These are phyloP conservation scores for Pseudogymnoascus sp. DNA, from an alignment of 2,329 filamentous ascomycete species.

Conservation along the genomic window DNA sequence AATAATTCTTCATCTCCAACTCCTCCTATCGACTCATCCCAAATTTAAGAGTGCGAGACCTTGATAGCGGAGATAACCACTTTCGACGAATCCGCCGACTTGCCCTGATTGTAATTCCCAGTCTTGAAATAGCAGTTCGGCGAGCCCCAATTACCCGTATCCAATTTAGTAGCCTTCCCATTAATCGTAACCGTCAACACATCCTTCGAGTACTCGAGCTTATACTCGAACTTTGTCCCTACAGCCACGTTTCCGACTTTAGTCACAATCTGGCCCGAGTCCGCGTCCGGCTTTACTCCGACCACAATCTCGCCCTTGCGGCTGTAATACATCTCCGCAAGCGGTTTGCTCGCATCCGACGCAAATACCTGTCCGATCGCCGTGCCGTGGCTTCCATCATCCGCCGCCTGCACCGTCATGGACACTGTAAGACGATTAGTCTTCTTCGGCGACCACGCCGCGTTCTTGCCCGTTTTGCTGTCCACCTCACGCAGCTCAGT, in stretches of 20 bases:
- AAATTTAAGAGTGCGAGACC: background rate
- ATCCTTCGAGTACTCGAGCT: conserved; percentile 23
- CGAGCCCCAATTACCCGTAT: conserved; percentile 4
- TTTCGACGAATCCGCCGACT: conserved; percentile 6
- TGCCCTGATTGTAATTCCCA: conserved; percentile 7
- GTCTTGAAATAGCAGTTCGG: conserved; percentile 5
- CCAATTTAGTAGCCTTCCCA: conserved; percentile 11
- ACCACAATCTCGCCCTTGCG: conserved; percentile 20
- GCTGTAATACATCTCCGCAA: conserved; percentile 26
- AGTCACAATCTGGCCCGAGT: conserved; percentile 21
- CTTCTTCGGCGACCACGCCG: conserved; percentile 3
- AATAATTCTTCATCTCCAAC: background rate
- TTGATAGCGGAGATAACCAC: background rate
- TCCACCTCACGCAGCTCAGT: conserved; percentile 3
- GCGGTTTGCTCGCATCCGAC: conserved; percentile 21
- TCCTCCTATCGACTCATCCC: background rate
- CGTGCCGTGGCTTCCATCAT: conserved; percentile 5
- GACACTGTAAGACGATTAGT: conserved; percentile 1
- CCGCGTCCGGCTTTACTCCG: conserved; percentile 23
- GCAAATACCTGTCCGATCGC: conserved; percentile 10
- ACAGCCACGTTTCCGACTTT: conserved; percentile 21
- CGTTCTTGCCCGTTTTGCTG: background rate
- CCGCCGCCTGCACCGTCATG: background rate
- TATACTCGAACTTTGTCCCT: conserved; percentile 24
- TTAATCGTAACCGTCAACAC: conserved; percentile 20